Conservation (phyloP, 2,329 filamentous ascomycete species). For the Hyphodiscus sp. region DNA sequence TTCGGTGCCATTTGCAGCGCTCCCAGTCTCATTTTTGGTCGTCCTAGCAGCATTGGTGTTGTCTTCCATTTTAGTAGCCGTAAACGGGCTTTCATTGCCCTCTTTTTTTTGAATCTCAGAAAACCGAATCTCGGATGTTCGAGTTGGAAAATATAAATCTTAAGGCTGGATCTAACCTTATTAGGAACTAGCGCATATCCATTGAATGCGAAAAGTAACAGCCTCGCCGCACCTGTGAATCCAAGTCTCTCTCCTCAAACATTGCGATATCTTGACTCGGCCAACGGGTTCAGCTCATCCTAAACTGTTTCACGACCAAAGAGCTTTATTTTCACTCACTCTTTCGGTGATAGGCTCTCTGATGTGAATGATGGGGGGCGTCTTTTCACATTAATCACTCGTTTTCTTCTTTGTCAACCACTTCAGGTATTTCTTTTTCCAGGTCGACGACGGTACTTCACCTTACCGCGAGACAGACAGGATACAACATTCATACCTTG, state of each 20-base stretch:
- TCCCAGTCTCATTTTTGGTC: background rate
- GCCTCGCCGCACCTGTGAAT: background rate
- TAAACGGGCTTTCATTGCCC: constrained; percentile 21
- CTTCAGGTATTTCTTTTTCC: background rate
- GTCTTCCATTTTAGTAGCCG: constrained; percentile 22
- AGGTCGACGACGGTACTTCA: background rate
- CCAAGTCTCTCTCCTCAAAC: background rate
- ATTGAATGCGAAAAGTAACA: background rate
- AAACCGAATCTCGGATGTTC: background rate
- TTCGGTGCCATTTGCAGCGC: constrained; percentile 5
- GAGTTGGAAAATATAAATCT: background rate
- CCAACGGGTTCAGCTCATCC: background rate
- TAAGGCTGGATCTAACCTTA: background rate
- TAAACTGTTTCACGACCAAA: background rate
- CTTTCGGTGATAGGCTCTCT: constrained; percentile 8
- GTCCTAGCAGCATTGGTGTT: constrained; percentile 13
- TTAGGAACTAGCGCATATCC: background rate
- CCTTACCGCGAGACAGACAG: background rate
- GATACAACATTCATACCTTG: background rate
- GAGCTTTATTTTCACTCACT: constrained; percentile 3
- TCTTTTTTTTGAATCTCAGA: background rate
- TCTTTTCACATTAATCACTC: constrained; percentile 5
- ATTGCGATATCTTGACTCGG: background rate
- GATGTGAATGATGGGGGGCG: constrained; percentile 20
- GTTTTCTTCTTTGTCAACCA: constrained; percentile 2